These are phyloP conservation scores for Globisporangium orthogonon DNA, from an alignment of 352 stramenopile species.

Conservation along the genomic window DNA sequence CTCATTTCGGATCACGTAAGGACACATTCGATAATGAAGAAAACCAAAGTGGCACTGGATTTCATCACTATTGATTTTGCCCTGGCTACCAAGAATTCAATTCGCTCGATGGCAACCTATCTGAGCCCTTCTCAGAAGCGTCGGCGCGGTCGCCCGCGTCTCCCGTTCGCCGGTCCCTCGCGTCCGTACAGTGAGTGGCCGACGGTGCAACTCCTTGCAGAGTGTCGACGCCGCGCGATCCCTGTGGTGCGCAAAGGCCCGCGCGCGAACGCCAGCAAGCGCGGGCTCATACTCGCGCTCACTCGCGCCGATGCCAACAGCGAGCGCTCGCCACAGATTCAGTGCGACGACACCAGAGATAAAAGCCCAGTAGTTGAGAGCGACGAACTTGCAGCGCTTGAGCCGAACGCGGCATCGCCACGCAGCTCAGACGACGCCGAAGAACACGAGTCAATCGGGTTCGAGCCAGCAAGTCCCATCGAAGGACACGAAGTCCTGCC, in stretches of 20 bases:
- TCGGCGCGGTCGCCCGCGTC: neutral
- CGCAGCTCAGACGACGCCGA: neutral
- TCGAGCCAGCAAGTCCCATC: neutral
- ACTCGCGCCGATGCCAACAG: neutral
- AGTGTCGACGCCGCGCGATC: slow-evolving; percentile 7
- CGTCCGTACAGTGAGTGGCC: slow-evolving; percentile 7
- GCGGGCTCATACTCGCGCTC: neutral
- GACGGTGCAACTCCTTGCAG: neutral
- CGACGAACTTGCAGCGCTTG: neutral
- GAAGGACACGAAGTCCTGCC: neutral
- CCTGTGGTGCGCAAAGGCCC: slow-evolving; percentile 2
- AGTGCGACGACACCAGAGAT: neutral
- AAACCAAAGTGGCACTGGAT: neutral
- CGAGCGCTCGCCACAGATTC: neutral
- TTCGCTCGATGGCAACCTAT: neutral
- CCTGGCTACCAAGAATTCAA: neutral
- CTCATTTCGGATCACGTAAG: slow-evolving; percentile 31
- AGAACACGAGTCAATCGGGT: neutral
- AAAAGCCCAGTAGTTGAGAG: neutral
- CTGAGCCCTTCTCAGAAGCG: neutral
- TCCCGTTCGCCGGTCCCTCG: neutral
- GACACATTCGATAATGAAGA: neutral
- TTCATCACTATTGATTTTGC: neutral
- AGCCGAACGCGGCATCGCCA: neutral
- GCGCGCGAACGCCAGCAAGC: slow-evolving; percentile 2